These are phyloP conservation scores for Cardamine chenopodiifolia DNA, from an alignment of 345 rosid species.

Conservation along the genomic window DNA sequence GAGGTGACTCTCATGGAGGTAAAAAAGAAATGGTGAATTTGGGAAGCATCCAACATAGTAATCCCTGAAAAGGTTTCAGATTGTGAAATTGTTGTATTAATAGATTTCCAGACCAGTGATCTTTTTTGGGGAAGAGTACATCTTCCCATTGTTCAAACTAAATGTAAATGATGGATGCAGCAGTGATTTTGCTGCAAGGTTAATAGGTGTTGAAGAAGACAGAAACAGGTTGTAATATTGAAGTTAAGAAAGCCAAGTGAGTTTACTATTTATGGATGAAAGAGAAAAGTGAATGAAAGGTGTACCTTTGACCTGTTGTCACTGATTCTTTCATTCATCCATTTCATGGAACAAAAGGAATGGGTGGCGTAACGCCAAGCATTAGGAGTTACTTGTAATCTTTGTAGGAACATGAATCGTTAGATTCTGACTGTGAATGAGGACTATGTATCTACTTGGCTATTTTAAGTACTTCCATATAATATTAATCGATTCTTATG, in stretches of 20 bases:
- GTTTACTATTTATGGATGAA: neutral
- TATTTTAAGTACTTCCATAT: too few relatives aligned
- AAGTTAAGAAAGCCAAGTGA: neutral
- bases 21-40: constrained; percentile 19
- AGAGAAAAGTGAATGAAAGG: constrained; percentile 10
- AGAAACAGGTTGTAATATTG: neutral
- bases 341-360: constrained; percentile 45
- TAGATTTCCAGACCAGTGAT: neutral
- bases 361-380: constrained; percentile 20
- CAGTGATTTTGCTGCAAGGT: constrained; percentile 23
- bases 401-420: neutral
- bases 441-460: neutral
- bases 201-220: neutral
- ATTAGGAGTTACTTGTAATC: constrained; percentile 8
- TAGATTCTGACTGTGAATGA: neutral
- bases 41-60: constrained; percentile 3
- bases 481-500: too few relatives aligned
- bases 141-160: neutral
- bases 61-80: constrained; percentile 1
- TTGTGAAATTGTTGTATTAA: neutral
- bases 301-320: constrained; percentile 37
- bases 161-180: constrained; percentile 5
- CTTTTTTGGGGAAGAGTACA: constrained; percentile 1
- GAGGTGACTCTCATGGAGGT: constrained; percentile 38
- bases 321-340: constrained; percentile 51